phyloP scores from a whole-genome alignment of 495 filamentous ascomycete genomes.

The Penicillium mononematosum region DNA sequence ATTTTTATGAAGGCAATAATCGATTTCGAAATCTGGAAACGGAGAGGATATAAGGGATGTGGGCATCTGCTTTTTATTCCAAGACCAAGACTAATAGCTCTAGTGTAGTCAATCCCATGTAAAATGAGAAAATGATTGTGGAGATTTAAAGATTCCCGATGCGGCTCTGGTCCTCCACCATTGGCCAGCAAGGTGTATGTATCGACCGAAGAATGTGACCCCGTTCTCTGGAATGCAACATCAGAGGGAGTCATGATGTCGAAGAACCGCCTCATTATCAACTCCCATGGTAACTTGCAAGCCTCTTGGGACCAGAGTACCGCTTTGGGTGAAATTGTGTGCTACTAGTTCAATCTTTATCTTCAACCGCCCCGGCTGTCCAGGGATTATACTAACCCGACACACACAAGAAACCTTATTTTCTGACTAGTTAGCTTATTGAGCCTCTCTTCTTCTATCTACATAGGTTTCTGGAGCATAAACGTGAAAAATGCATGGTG shows the following conservation, averaged over 20 bases:
- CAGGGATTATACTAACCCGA: no score
- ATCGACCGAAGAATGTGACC: slow-evolving; percentile 21
- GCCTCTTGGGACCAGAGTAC: neutral
- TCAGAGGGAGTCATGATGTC: slow-evolving; percentile 6
- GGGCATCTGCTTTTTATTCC: no score
- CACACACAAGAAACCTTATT: neutral
- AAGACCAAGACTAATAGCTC: no score
- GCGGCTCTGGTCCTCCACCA: slow-evolving; percentile 1
- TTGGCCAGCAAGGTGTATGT: slow-evolving; percentile 9
- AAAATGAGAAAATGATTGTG: neutral
- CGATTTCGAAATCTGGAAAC: no score
- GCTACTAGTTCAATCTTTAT: neutral
- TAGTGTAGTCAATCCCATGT: neutral
- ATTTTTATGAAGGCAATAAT: no score
- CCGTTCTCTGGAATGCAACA: slow-evolving; percentile 18
- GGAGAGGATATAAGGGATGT: no score
- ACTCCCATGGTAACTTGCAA: neutral
- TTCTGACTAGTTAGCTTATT: neutral
- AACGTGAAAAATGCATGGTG: neutral
- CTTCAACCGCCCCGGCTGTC: neutral
- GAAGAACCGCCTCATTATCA: neutral
- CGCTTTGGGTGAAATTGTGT: neutral
- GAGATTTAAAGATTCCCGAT: neutral
- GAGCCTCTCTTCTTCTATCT: neutral
- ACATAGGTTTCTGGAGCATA: neutral